A percentile compares a stretch with the other conserved stretches of the same genome.
Conservation (phyloP, 2,329 filamentous ascomycete species). For the Alternaria arbusti region DNA sequence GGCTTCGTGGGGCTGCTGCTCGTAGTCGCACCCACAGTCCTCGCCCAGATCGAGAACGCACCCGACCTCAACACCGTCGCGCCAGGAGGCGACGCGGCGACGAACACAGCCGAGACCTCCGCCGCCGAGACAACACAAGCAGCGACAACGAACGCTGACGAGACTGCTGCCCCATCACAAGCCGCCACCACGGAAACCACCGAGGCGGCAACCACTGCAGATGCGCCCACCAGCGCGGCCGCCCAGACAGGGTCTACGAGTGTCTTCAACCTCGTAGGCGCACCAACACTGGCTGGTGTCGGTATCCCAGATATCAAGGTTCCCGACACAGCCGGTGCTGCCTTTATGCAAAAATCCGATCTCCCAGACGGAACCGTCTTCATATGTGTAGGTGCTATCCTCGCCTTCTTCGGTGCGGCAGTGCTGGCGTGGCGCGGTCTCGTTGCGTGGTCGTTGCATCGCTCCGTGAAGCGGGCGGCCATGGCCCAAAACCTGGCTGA, state of each 20-base stretch:
- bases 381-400: constrained; percentile 87
- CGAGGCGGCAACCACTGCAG: constrained; percentile 22
- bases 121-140: constrained; percentile 11
- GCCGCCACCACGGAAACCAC: constrained; percentile 12
- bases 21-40: constrained; percentile 36
- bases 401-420: constrained; percentile 82
- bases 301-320: constrained; percentile 74
- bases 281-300: constrained; percentile 62
- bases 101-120: constrained; percentile 18
- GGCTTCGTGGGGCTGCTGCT: constrained; percentile 40
- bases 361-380: constrained; percentile 94
- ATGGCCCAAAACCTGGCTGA: constrained; percentile 73
- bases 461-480: constrained; percentile 87
- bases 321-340: constrained; percentile 82
- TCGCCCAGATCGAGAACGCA: constrained; percentile 39
- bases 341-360: constrained; percentile 87
- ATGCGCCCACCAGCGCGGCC: constrained; percentile 12
- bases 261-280: constrained; percentile 38
- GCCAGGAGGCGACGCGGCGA: constrained; percentile 26
- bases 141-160: constrained; percentile 1
- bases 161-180: constrained; percentile 22
- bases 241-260: constrained; percentile 38
- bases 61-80: constrained; percentile 37
- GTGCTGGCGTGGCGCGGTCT: constrained; percentile 87
- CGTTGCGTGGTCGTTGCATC: constrained; percentile 88